Evolutionary conservation across 345 rosid species (phyloP).

Genomic region (Salix brachista): DNA sequence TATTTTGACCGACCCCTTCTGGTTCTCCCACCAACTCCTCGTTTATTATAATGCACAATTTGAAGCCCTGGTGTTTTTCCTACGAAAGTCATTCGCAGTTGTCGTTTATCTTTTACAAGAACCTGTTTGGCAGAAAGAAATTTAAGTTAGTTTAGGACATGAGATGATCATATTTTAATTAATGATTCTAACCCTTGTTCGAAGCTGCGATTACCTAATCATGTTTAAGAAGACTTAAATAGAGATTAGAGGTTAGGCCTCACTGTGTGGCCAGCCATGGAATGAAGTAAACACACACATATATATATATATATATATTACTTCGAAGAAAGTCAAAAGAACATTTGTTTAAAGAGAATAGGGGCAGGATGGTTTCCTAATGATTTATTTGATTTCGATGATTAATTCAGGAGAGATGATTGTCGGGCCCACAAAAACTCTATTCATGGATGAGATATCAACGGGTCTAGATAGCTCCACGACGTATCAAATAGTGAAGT

Average conservation of each 20-base stretch:
- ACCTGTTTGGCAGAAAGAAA: too few relatives aligned
- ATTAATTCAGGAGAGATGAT: constrained; percentile 76
- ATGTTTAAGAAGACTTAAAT: not conserved
- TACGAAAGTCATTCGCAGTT: too few relatives aligned
- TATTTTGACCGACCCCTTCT: not conserved
- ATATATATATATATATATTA: too few relatives aligned
- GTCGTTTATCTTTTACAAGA: too few relatives aligned
- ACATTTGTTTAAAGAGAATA: not conserved
- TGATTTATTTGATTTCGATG: not conserved
- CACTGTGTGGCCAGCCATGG: not conserved
- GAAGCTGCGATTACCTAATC: not conserved
- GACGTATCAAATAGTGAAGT: constrained; percentile 80
- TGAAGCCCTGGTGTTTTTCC: too few relatives aligned
- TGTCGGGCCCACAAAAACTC: constrained; percentile 84
- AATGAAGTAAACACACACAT: too few relatives aligned
- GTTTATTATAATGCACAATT: too few relatives aligned
- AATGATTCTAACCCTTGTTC: too few relatives aligned
- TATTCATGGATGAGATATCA: constrained; percentile 95
- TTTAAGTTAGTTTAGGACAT: too few relatives aligned
- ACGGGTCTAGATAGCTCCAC: constrained; percentile 95
- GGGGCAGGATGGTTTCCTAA: not conserved
- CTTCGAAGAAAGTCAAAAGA: not conserved
- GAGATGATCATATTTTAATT: too few relatives aligned
- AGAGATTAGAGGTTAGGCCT: not conserved
- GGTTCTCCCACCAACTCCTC: not conserved